Evolutionary conservation across 2,329 filamentous ascomycete species (phyloP), one percentile per base, ranked within the genome.

Genomic region (Beauveria bassiana): DNA sequence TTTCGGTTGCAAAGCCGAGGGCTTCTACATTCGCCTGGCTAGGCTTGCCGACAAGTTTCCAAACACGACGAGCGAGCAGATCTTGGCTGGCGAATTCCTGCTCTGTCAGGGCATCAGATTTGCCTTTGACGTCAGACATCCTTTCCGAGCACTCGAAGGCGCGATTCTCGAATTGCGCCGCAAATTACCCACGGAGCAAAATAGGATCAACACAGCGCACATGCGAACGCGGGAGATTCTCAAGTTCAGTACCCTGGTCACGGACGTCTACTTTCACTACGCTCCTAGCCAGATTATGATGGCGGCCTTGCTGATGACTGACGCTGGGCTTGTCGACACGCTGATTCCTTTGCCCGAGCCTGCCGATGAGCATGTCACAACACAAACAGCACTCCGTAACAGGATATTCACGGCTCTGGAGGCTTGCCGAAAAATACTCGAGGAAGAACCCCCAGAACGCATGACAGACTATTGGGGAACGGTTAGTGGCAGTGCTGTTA

Each of bases 181-280:
- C 51, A 80, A 89, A 28, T 81, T 84, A 0, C 83, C 86, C 26
- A 84, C 87, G 1, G 82, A 86, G 56, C 80, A 79, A 54, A 68
- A 72, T 10, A 76, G 80, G 28, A 75, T 86, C 34, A 76, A 75
- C 54, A 79, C 79, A 12, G 91, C 91, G 0, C 92, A 96, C 70
- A 79, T 79, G n/a, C 82, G 81, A 58, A 89, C 93, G 0, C 83
- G 89, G 47, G 84, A 87, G 22, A 81, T 91, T 52, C 83, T 96
- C 60, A 91, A 91, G 70, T 88, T 86, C 60, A 89, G 90, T 62
- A 90, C 92, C 0, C 78, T 96, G 56, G 82, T 97, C 64, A 96
- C 93, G 28, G 95, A 99, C 69, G 92, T 86, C n/a, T 98, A 98
- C 77, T 97, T 98, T 75, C 88, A 96, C 74, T 98, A 90, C 76